phyloP scores from a whole-genome alignment of 2,329 filamentous ascomycete genomes.

The Penicillium sp. region DNA sequence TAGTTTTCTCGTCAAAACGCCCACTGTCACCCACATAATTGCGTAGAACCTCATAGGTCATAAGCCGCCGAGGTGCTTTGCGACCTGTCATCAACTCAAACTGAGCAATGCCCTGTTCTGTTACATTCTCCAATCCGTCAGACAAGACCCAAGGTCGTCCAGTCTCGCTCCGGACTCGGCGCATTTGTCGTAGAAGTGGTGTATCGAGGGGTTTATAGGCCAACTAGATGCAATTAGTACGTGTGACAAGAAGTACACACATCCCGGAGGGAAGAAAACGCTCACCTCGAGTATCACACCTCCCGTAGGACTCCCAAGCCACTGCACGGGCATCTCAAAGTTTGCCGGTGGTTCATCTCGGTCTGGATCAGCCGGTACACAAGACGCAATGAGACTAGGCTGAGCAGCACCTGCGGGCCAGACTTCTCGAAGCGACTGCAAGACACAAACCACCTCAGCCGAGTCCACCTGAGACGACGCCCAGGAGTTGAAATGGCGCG shows the following conservation, averaged over 20 bases:
- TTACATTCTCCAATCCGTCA: constrained; percentile 71
- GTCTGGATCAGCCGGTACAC: constrained; percentile 69
- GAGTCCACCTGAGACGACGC: constrained; percentile 39
- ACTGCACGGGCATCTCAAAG: constrained; percentile 66
- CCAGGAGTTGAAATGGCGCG: constrained; percentile 64
- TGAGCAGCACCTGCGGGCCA: constrained; percentile 64
- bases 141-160: constrained; percentile 64
- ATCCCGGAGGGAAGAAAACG: not conserved
- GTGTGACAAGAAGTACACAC: constrained; percentile 7
- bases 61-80: constrained; percentile 66
- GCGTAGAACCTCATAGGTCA: constrained; percentile 62
- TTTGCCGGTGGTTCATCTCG: constrained; percentile 64
- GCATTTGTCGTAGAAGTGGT: constrained; percentile 67
- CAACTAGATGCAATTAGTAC: constrained; percentile 30
- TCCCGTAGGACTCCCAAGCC: constrained; percentile 70
- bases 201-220: constrained; percentile 73
- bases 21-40: constrained; percentile 38
- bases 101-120: constrained; percentile 76
- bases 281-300: constrained; percentile 70
- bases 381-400: constrained; percentile 73
- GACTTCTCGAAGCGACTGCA: constrained; percentile 56
- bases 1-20: constrained; percentile 39
- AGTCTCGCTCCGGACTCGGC: constrained; percentile 56
- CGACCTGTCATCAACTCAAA: constrained; percentile 78
- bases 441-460: constrained; percentile 47